These are phyloP conservation scores for Roridomyces roridus DNA, from an alignment of 768 basidiomycete species.

Conservation along the genomic window DNA sequence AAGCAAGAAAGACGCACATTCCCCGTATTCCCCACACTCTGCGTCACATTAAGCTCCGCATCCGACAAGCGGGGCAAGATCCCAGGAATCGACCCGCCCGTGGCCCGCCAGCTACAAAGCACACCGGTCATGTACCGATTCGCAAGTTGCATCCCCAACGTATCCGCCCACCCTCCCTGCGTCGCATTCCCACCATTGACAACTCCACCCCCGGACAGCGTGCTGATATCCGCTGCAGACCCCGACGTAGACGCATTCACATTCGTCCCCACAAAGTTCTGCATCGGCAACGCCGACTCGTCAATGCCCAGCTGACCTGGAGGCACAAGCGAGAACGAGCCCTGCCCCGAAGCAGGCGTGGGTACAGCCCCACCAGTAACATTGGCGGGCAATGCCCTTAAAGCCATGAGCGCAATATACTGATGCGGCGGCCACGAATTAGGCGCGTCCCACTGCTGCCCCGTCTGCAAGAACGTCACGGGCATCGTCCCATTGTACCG, in stretches of 20 bases:
- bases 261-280: constrained; percentile 49
- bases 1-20: constrained; percentile 57
- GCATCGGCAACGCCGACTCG: constrained; percentile 75
- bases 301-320: constrained; percentile 79
- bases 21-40: constrained; percentile 70
- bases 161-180: constrained; percentile 70
- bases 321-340: constrained; percentile 74
- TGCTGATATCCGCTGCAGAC: constrained; percentile 66
- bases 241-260: constrained; percentile 59
- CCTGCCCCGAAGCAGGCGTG: constrained; percentile 52
- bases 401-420: constrained; percentile 79
- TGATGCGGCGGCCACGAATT: constrained; percentile 90
- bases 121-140: constrained; percentile 86
- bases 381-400: constrained; percentile 76
- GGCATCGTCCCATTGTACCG: constrained; percentile 91
- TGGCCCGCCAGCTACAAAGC: constrained; percentile 91
- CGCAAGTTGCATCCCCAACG: constrained; percentile 73
- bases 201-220: constrained; percentile 52
- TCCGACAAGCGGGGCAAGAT: constrained; percentile 74
- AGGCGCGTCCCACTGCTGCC: constrained; percentile 90
- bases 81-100: constrained; percentile 82
- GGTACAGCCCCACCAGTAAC: constrained; percentile 65
- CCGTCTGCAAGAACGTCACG: constrained; percentile 76
- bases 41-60: constrained; percentile 70
- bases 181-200: constrained; percentile 70